phyloP scores from a whole-genome alignment of 108 stramenopile species.

The Skeletonema menzelii region DNA sequence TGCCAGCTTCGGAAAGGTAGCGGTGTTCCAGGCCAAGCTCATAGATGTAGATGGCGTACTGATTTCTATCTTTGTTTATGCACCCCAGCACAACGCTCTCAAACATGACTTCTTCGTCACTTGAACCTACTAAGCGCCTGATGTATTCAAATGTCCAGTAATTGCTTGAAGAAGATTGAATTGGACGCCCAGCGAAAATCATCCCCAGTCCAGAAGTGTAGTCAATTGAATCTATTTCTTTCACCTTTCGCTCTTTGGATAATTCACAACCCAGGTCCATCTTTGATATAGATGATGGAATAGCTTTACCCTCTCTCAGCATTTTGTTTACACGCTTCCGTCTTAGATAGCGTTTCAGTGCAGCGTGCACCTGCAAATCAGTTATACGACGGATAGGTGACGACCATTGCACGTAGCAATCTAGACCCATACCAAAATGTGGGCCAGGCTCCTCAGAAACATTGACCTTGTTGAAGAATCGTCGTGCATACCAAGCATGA shows the following conservation, averaged over 20 bases:
- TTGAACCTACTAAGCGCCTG: conserved; percentile 33
- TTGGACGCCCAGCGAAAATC: conserved; percentile 49
- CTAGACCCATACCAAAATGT: conserved; percentile 79
- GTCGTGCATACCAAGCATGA: conserved; percentile 77
- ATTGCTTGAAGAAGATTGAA: conserved; percentile 63
- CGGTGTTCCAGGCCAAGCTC: conserved; percentile 79
- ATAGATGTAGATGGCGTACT: conserved; percentile 72
- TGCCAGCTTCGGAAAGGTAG: conserved; percentile 57
- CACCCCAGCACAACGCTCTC: conserved; percentile 71
- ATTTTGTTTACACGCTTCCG: conserved; percentile 57
- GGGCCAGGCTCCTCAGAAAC: conserved; percentile 52
- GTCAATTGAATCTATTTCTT: conserved; percentile 58
- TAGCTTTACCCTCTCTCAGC: conserved; percentile 28
- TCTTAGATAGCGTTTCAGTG: conserved; percentile 76
- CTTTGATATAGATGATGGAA: conserved; percentile 50
- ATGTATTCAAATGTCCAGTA: conserved; percentile 85
- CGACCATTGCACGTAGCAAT: conserved; percentile 82
- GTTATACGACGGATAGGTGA: conserved; percentile 74
- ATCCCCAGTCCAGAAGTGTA: conserved; percentile 55
- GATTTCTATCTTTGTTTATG: conserved; percentile 55
- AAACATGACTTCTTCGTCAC: conserved; percentile 44
- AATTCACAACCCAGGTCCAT: conserved; percentile 58
- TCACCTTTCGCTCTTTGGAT: not conserved
- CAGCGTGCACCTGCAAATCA: conserved; percentile 61
- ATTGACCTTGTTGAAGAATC: conserved; percentile 65